Percentiles rank a stretch among this genome's conserved stretches.
These are phyloP conservation scores for Hanseniaspora sp. DNA, from an alignment of 1,139 yeast genomes.

Conservation along the genomic window DNA sequence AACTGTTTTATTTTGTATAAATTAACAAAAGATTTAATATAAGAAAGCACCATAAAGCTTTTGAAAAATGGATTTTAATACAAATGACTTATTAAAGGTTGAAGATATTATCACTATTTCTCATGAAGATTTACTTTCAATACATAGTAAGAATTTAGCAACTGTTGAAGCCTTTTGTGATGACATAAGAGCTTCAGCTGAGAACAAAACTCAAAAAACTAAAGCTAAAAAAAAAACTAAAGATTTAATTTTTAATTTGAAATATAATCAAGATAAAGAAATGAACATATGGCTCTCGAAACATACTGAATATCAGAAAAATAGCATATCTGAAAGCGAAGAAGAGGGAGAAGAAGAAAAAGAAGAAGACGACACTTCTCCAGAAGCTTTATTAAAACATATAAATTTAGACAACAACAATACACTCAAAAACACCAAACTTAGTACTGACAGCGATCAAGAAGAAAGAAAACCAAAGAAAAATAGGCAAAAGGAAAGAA, in stretches of 20 bases:
- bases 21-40: too few relatives aligned
- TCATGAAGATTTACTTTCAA: slow-evolving; percentile 45
- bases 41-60: background rate
- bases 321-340: slow-evolving; percentile 16
- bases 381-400: slow-evolving; percentile 54
- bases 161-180: slow-evolving; percentile 59
- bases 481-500: slow-evolving; percentile 74
- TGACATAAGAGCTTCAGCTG: slow-evolving; percentile 64
- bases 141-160: slow-evolving; percentile 59
- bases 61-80: background rate
- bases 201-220: slow-evolving; percentile 66
- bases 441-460: slow-evolving; percentile 8
- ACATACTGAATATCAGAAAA: slow-evolving; percentile 14
- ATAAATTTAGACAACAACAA: slow-evolving; percentile 33
- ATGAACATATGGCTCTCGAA: slow-evolving; percentile 24
- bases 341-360: slow-evolving; percentile 25
- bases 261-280: slow-evolving; percentile 45
- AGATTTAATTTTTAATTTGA: slow-evolving; percentile 47
- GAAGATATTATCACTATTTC: slow-evolving; percentile 17
- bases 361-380: slow-evolving; percentile 42
- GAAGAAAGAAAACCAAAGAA: slow-evolving; percentile 16
- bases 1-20: too few relatives aligned
- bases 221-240: slow-evolving; percentile 45
- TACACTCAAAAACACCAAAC: slow-evolving; percentile 16
- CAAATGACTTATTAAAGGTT: background rate